These are phyloP conservation scores for Coemansia asiatica DNA, from an alignment of 192 early-diverging fungal genomes.

Conservation along the genomic window DNA sequence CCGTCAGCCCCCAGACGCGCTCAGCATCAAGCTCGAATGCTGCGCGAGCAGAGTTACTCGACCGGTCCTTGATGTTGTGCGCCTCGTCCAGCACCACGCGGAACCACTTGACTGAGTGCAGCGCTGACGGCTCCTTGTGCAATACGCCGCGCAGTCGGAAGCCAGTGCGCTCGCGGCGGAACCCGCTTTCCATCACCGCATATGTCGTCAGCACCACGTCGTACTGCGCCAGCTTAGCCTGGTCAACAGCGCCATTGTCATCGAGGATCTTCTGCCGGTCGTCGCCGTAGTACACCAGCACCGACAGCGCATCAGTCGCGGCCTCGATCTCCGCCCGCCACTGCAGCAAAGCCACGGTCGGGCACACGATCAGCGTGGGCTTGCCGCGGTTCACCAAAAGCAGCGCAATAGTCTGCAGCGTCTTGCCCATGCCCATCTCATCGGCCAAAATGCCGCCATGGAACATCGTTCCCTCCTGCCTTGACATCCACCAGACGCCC, in stretches of 20 bases:
- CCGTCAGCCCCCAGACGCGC: conserved; percentile 81
- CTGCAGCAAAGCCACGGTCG: conserved; percentile 86
- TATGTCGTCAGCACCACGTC: conserved; percentile 82
- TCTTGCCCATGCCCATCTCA: conserved; percentile 96
- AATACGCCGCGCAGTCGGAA: conserved; percentile 62
- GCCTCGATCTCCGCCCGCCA: conserved; percentile 79
- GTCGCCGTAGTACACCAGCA: conserved; percentile 74
- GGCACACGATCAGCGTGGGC: conserved; percentile 82
- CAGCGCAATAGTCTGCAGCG: conserved; percentile 87
- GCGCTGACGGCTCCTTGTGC: conserved; percentile 62
- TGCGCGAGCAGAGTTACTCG: conserved; percentile 78
- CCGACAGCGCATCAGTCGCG: conserved; percentile 63
- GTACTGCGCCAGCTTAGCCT: conserved; percentile 57
- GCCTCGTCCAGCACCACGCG: conserved; percentile 85
- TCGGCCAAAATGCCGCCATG: conserved; percentile 79
- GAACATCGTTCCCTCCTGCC: conserved; percentile 72
- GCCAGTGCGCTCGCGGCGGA: conserved; percentile 72
- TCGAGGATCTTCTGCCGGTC: conserved; percentile 59
- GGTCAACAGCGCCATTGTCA: conserved; percentile 24
- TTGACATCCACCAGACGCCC: conserved; percentile 80
- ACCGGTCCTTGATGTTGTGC: conserved; percentile 89
- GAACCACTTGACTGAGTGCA: conserved; percentile 79
- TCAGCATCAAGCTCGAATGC: conserved; percentile 71
- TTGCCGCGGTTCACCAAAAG: conserved; percentile 63
- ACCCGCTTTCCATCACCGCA: conserved; percentile 72